phyloP scores from a whole-genome alignment of 2,329 filamentous ascomycete species.

The Macroventuria anomochaeta region DNA sequence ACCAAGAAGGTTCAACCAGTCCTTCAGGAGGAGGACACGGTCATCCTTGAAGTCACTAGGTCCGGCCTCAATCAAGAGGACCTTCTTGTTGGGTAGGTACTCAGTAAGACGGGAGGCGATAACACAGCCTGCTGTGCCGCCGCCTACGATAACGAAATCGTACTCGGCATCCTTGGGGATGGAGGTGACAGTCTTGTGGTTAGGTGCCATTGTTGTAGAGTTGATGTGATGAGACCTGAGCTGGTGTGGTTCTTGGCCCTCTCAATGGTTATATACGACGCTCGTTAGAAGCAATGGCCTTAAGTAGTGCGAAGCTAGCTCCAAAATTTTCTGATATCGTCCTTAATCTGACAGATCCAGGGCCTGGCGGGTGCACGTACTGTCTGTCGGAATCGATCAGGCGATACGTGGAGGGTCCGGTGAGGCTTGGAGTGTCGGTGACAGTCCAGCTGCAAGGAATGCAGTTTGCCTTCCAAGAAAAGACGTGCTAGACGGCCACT shows the following conservation, averaged over 20 bases:
- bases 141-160: slow-evolving; percentile 86
- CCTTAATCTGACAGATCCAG: slow-evolving; percentile 14
- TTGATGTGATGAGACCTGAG: slow-evolving; percentile 4
- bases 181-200: slow-evolving; percentile 62
- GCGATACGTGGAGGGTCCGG: slow-evolving; percentile 17
- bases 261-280: slow-evolving; percentile 13
- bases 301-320: slow-evolving; percentile 18
- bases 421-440: slow-evolving; percentile 20
- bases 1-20: slow-evolving; percentile 85
- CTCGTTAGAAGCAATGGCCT: not conserved
- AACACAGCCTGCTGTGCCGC: slow-evolving; percentile 86
- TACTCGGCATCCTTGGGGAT: slow-evolving; percentile 69
- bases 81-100: slow-evolving; percentile 81
- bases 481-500: slow-evolving; percentile 33
- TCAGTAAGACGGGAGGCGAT: slow-evolving; percentile 79
- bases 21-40: slow-evolving; percentile 81
- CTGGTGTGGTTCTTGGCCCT: not conserved
- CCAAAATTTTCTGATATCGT: slow-evolving; percentile 16
- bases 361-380: slow-evolving; percentile 14
- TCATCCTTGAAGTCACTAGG: slow-evolving; percentile 90
- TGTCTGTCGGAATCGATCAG: slow-evolving; percentile 6
- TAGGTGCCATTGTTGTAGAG: slow-evolving; percentile 48
- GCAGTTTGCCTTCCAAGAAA: slow-evolving; percentile 39
- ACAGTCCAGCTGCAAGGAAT: slow-evolving; percentile 33
- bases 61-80: slow-evolving; percentile 85